These are phyloP conservation scores for Dictyostelium capitatum DNA, from an alignment of 78 protist genomes.

Conservation along the genomic window DNA sequence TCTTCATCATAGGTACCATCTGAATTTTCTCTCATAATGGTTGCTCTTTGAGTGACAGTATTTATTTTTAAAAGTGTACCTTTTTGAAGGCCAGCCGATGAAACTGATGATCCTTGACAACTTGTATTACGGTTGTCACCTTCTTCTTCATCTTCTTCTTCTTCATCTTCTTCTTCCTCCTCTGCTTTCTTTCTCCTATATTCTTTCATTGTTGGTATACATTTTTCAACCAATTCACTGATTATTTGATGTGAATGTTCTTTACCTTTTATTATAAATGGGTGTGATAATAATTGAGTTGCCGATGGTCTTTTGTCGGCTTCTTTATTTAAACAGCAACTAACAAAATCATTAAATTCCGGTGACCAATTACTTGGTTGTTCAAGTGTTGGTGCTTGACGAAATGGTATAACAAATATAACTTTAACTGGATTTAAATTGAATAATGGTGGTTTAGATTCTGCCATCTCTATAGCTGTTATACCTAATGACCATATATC, in stretches of 20 bases:
- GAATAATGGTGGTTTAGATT: slow-evolving; percentile 90
- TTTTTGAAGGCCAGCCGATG: slow-evolving; percentile 22
- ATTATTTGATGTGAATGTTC: slow-evolving; percentile 6
- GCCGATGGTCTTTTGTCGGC: slow-evolving; percentile 75
- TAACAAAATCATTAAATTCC: slow-evolving; percentile 73
- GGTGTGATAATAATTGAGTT: slow-evolving; percentile 39
- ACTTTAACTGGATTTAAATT: slow-evolving; percentile 89
- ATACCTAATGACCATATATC: slow-evolving; percentile 94
- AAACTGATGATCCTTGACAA: neutral
- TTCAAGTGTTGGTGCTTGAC: slow-evolving; percentile 89
- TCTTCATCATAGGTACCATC: neutral
- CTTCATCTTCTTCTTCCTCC: slow-evolving; percentile 59
- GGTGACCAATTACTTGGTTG: slow-evolving; percentile 54
- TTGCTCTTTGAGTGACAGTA: slow-evolving; percentile 60
- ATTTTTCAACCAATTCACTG: slow-evolving; percentile 41
- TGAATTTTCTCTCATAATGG: slow-evolving; percentile 13
- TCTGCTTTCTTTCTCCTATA: slow-evolving; percentile 59
- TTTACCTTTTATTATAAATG: slow-evolving; percentile 57
- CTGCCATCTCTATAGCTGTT: slow-evolving; percentile 93
- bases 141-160: neutral
- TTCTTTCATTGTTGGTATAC: slow-evolving; percentile 71
- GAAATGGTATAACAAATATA: slow-evolving; percentile 86
- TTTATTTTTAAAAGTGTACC: slow-evolving; percentile 60
- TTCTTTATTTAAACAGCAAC: slow-evolving; percentile 66
- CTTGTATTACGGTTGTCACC: neutral